Conservation (phyloP, 768 basidiomycete genomes). For the Leccinum longicurvipes region DNA sequence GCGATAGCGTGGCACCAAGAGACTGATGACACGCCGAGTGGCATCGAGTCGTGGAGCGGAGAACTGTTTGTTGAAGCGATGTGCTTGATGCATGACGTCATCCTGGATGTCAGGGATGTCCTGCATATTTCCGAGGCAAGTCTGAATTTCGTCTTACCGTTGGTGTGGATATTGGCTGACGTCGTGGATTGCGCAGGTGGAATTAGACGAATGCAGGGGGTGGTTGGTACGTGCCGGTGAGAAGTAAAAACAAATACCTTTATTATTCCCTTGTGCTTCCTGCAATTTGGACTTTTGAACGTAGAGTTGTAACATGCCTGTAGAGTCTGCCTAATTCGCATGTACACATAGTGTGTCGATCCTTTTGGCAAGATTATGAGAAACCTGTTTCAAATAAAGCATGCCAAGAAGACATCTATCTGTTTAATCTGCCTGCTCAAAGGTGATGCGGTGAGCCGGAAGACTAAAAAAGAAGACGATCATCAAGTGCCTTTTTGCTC, state of each 20-base stretch:
- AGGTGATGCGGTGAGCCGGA: not conserved
- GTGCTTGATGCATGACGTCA: constrained; percentile 10
- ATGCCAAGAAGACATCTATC: no score
- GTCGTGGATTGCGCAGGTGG: constrained; percentile 11
- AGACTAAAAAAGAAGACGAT: not conserved
- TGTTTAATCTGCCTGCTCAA: no score
- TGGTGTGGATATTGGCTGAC: constrained; percentile 2
- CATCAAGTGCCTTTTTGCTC: not conserved
- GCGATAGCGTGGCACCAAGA: constrained; percentile 35
- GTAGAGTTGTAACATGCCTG: not conserved
- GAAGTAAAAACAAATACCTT: not conserved
- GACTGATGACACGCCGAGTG: constrained; percentile 15
- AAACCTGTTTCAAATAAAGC: no score
- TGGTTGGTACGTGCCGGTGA: constrained; percentile 19
- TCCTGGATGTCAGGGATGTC: constrained; percentile 25
- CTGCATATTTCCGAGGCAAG: constrained; percentile 23
- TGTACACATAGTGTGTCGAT: not conserved
- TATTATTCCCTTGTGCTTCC: not conserved
- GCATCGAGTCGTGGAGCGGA: constrained; percentile 5
- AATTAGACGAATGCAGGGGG: constrained; percentile 23
- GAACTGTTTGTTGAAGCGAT: constrained; percentile 11
- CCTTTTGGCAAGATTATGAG: not conserved
- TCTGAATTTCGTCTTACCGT: not conserved
- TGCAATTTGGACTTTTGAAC: constrained; percentile 10
- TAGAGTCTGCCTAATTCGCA: not conserved